Evolutionary conservation across 306 rosid genomes (phyloP).

Genomic region (Vigna nakashimae): DNA sequence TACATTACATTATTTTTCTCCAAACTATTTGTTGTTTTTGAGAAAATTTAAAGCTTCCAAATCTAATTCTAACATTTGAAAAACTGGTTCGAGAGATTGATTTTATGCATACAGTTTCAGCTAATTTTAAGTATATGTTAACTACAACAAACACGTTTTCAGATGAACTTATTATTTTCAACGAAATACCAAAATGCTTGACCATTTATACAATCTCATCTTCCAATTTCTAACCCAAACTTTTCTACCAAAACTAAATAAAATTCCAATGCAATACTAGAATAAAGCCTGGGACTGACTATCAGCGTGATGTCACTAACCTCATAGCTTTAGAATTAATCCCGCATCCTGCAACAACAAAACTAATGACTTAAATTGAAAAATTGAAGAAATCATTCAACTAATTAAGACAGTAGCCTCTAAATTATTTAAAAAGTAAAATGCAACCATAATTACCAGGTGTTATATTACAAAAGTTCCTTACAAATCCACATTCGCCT

Average conservation of each 20-base stretch:
- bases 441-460: constrained; percentile 53
- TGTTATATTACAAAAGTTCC: constrained; percentile 53
- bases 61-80: neutral
- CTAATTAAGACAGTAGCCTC: neutral
- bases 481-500: constrained; percentile 55
- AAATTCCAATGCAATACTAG: constrained; percentile 17
- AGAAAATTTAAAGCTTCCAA: constrained; percentile 11
- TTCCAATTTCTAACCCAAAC: constrained; percentile 15
- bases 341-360: constrained; percentile 57
- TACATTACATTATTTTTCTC: constrained; percentile 21
- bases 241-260: neutral
- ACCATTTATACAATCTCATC: constrained; percentile 4
- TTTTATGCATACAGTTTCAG: neutral
- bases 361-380: constrained; percentile 24
- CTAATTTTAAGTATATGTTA: constrained; percentile 17
- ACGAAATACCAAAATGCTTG: neutral
- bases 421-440: neutral
- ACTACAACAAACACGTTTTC: constrained; percentile 15
- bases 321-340: constrained; percentile 52
- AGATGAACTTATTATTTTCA: neutral
- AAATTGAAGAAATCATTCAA: constrained; percentile 6
- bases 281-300: constrained; percentile 25
- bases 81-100: neutral
- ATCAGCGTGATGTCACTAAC: constrained; percentile 52
- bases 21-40: neutral